Percentiles rank a stretch among this genome's conserved stretches.
phyloP scores from a whole-genome alignment of 371 early-diverging fungal species.

The Capillidium heterosporum region DNA sequence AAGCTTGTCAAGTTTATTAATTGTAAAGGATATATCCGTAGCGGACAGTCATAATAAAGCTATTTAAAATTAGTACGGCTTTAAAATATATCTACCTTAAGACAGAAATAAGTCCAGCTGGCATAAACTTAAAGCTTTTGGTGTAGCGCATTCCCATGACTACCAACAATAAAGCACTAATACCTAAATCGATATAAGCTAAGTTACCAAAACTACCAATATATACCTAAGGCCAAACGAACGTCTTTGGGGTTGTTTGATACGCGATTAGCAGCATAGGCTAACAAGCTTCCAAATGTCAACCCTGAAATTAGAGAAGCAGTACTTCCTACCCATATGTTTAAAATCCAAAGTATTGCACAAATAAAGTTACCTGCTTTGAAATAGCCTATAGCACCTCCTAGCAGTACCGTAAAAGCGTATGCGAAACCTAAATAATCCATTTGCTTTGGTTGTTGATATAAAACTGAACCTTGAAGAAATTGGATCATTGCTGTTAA shows the following conservation, averaged over 20 bases:
- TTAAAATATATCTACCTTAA: conserved; percentile 17
- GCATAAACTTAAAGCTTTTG: conserved; percentile 36
- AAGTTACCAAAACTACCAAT: background rate
- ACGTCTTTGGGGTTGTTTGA: conserved; percentile 23
- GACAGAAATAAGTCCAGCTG: conserved; percentile 30
- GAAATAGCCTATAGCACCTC: conserved; percentile 4
- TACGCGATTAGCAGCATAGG: conserved; percentile 20
- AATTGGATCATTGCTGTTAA: no score
- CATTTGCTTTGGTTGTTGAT: background rate
- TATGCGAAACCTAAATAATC: conserved; percentile 1
- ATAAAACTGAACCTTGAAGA: no score
- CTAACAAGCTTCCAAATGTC: conserved; percentile 19
- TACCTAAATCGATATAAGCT: conserved; percentile 9
- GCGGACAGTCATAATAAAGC: conserved; percentile 14
- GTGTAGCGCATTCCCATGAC: conserved; percentile 36
- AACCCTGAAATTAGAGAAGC: conserved; percentile 22
- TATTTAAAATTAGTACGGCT: background rate
- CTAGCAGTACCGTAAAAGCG: background rate
- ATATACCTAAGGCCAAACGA: conserved; percentile 19
- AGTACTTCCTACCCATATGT: conserved; percentile 15
- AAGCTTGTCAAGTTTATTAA: background rate
- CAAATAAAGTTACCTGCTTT: background rate
- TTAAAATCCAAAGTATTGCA: background rate
- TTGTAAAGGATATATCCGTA: conserved; percentile 9
- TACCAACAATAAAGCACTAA: conserved; percentile 22